phyloP scores from a whole-genome alignment of 73 alveolate genomes.

The Uronychia setigera region DNA sequence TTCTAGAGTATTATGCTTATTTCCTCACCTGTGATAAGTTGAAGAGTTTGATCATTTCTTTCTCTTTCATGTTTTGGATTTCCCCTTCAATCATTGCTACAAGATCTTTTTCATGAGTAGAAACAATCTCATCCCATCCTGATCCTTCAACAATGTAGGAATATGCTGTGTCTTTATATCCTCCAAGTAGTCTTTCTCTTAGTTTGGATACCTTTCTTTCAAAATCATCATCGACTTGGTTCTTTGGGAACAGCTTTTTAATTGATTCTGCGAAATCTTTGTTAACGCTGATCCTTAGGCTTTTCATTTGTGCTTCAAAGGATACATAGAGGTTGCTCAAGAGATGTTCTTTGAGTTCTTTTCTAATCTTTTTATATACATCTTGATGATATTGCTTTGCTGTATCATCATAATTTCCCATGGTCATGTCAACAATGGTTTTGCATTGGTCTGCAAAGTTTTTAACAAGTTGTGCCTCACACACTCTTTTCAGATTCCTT shows the following conservation, averaged over 20 bases:
- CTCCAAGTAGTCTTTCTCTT: neutral
- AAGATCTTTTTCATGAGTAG: slow-evolving; percentile 19
- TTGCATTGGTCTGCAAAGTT: slow-evolving; percentile 58
- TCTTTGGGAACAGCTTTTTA: slow-evolving; percentile 42
- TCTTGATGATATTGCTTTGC: slow-evolving; percentile 76
- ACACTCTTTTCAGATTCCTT: slow-evolving; percentile 45
- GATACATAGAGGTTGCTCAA: slow-evolving; percentile 48
- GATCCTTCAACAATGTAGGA: slow-evolving; percentile 31
- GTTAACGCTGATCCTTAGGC: slow-evolving; percentile 47
- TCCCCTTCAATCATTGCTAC: slow-evolving; percentile 1
- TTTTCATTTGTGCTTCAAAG: slow-evolving; percentile 71
- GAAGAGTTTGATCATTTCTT: slow-evolving; percentile 39
- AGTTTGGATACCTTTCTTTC: neutral
- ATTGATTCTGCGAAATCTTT: slow-evolving; percentile 52
- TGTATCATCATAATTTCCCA: slow-evolving; percentile 54
- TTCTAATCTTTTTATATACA: slow-evolving; percentile 65
- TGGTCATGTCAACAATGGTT: slow-evolving; percentile 46
- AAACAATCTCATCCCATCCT: slow-evolving; percentile 53
- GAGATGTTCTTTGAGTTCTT: slow-evolving; percentile 49
- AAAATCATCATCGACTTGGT: slow-evolving; percentile 64
- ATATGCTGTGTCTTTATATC: neutral
- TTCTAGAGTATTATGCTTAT: neutral
- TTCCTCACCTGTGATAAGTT: neutral
- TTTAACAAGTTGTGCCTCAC: slow-evolving; percentile 32
- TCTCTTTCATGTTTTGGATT: slow-evolving; percentile 44